phyloP scores from a whole-genome alignment of 805 yeast species.

The Wickerhamiella cacticola region DNA sequence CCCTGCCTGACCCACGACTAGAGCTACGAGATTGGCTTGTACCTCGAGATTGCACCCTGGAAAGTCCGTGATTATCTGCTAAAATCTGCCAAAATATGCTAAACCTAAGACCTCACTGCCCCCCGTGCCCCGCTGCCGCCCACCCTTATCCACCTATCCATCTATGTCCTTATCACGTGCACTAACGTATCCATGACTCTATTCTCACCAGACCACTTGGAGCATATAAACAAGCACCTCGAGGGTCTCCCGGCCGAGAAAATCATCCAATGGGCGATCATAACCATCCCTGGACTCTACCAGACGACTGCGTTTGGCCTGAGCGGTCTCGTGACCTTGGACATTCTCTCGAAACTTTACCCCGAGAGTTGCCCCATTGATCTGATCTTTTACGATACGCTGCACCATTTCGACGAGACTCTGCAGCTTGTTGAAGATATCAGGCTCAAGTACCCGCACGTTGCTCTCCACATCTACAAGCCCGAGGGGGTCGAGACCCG shows the following conservation, averaged over 20 bases:
- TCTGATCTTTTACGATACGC: conserved; percentile 75
- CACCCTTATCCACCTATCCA: no score
- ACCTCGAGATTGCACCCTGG: no score
- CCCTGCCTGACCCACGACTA: no score
- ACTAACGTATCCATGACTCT: conserved; percentile 7
- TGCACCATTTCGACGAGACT: conserved; percentile 94
- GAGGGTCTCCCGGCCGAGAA: conserved; percentile 52
- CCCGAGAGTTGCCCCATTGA: conserved; percentile 41
- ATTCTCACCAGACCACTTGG: conserved; percentile 37
- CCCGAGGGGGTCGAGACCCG: conserved; percentile 51
- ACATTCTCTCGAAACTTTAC: conserved; percentile 53
- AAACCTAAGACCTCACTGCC: no score
- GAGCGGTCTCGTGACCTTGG: conserved; percentile 80
- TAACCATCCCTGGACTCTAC: conserved; percentile 69
- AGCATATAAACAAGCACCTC: conserved; percentile 53
- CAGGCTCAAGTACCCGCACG: conserved; percentile 41
- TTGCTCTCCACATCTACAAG: conserved; percentile 48
- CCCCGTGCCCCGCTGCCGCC: no score
- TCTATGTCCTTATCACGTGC: not conserved
- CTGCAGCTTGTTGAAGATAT: conserved; percentile 55
- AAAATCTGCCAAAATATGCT: no score
- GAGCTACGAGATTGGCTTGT: no score
- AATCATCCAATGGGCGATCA: conserved; percentile 66
- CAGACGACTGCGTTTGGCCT: conserved; percentile 95
- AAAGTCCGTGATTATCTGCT: no score